A percentile compares a stretch with the other conserved stretches of the same genome.
Evolutionary conservation across 2,329 filamentous ascomycete species (phyloP).

Genomic region (Cladophialophora exuberans): DNA sequence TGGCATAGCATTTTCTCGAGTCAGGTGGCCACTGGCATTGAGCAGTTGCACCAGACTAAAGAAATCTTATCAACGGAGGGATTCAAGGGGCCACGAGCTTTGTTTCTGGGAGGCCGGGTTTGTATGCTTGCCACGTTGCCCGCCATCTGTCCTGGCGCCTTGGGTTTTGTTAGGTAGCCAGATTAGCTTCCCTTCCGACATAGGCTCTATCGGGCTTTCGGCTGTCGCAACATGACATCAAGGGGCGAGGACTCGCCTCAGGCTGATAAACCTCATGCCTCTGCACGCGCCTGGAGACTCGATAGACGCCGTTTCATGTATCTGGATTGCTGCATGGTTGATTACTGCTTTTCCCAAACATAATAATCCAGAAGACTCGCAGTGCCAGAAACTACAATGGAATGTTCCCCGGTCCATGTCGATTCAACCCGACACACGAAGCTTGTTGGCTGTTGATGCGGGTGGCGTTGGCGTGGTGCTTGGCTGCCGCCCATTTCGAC

Average conservation of each 20-base stretch:
- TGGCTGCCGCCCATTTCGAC: constrained; percentile 13
- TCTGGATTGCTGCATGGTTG: not conserved
- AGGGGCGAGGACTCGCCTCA: not conserved
- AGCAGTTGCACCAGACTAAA: no score
- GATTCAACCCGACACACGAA: not conserved
- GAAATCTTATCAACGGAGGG: constrained; percentile 5
- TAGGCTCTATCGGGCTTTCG: not conserved
- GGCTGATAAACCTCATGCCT: no score
- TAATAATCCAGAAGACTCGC: not conserved
- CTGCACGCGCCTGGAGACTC: no score
- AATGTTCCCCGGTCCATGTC: constrained; percentile 5
- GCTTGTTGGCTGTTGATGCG: constrained; percentile 11
- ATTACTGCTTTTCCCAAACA: not conserved
- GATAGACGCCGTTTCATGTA: no score
- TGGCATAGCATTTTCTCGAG: no score
- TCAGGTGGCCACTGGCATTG: no score
- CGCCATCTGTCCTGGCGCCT: not conserved
- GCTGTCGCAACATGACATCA: constrained; percentile 1
- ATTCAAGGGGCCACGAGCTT: not conserved
- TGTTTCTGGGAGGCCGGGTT: not conserved
- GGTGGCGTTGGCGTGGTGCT: constrained; percentile 14
- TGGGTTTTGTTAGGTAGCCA: not conserved
- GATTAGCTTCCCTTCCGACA: not conserved
- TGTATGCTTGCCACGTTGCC: constrained; percentile 8
- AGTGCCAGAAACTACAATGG: not conserved